Evolutionary conservation across 2,329 filamentous ascomycete genomes (phyloP).

Genomic region (Fusarium sp.): DNA sequence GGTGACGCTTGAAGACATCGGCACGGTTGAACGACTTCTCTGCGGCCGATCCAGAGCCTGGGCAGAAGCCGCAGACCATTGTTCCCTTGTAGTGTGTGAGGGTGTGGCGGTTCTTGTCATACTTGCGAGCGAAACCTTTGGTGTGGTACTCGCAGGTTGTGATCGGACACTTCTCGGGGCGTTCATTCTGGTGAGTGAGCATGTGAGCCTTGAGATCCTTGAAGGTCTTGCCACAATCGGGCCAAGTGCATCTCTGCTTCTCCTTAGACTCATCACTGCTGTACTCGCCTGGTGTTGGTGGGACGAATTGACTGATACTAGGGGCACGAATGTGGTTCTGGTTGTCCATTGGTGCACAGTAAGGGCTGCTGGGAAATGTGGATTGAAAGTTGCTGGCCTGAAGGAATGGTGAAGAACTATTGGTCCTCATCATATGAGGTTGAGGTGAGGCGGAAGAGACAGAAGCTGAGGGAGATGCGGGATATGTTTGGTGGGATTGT

Average conservation of each 20-base stretch:
- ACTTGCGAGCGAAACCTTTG: conserved; percentile 94
- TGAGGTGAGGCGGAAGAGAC: conserved; percentile 65
- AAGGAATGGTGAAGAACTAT: conserved; percentile 75
- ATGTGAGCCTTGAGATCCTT: conserved; percentile 95
- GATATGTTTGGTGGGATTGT: conserved; percentile 60
- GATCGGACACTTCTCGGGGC: conserved; percentile 95
- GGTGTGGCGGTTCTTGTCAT: conserved; percentile 95
- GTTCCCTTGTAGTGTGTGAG: conserved; percentile 96
- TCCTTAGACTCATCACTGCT: conserved; percentile 74
- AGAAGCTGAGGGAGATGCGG: conserved; percentile 72
- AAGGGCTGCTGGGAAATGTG: conserved; percentile 65
- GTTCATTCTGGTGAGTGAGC: conserved; percentile 90
- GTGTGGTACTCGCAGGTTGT: conserved; percentile 89
- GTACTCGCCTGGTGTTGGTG: conserved; percentile 67
- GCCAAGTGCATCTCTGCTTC: conserved; percentile 79
- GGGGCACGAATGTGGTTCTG: conserved; percentile 66
- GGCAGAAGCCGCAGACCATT: conserved; percentile 96
- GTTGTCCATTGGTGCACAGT: conserved; percentile 57
- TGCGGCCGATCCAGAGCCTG: conserved; percentile 84
- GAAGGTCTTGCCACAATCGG: conserved; percentile 86
- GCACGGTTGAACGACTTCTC: conserved; percentile 97
- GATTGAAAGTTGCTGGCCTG: conserved; percentile 65
- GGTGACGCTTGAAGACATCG: conserved; percentile 94
- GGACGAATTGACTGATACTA: conserved; percentile 77
- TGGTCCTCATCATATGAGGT: conserved; percentile 60